Evolutionary conservation across 352 stramenopile genomes (phyloP), one percentile per base, ranked within the genome.

Genomic region (Plasmopara viticola): DNA sequence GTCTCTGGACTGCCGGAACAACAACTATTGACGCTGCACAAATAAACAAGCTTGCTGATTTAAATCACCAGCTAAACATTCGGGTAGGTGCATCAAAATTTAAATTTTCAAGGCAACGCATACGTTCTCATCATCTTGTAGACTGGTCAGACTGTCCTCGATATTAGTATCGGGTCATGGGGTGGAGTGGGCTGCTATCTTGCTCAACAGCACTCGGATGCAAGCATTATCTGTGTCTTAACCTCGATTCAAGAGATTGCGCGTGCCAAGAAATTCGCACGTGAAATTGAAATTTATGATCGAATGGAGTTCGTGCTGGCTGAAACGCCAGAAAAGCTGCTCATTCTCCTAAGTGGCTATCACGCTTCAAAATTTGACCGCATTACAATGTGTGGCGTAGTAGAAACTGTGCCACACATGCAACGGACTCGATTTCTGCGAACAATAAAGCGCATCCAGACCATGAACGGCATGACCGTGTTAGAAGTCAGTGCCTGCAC

Each of bases 101-200:
- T 18, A 9, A 15, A 8, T 35, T 45, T 44, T 25, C 20, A 25
- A 1, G 20, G 17, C 14, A 15, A 40, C 9, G 10, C 3, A 30
- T 34, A 40, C 15, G 5, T 56, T 10, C 29, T 68, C n/a, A n/a
- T 51, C 28, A 38, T 20, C 12, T 47, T 25, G 42, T 48, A 88
- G 72, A 38, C 63, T 44, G 70, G 73, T 0, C 64, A 89, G 9
- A 72, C 62, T 18, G 60, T 95, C n/a, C 65, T 95, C 9, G 86
- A 95, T 39, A 64, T 95, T 14, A 78, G 72, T 35, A 67, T 90
- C 30, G 84, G 82, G 2, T 94, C 79, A 1, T 87, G 85, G 81
- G 84, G 84, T 44, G 79, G 82, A 0, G 75, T 95, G 13, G 78
- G 74, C 9, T 81, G 83, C 48, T 92, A 86, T 48, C 57, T 94